Base-by-base conservation (phyloP, 2,329 filamentous ascomycete species). In the Talaromyces verruculosus region DNA sequence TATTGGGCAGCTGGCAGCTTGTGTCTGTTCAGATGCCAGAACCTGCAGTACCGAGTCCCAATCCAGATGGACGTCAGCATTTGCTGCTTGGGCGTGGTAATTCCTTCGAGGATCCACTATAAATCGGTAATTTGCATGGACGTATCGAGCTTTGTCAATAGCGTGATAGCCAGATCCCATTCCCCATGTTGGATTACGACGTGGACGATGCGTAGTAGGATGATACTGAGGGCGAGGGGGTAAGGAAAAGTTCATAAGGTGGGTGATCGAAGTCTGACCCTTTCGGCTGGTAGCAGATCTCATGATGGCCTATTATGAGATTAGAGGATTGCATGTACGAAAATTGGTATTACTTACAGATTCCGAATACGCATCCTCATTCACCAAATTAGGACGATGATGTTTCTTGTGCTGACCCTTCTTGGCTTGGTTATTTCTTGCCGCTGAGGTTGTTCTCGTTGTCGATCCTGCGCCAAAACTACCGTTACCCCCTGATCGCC, bases 91-190 rank as follows among this genome's bases (percentile, higher is more conserved):
- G 5, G 87, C 85, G 67, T 87, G 85, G 76, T 98, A 99, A 73
- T 89, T 87, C 66, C 88, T 89, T 65, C 87, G 85, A 3, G 95
- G 94, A 67, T 92, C 89, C 61, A 99, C 93, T 67, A 99, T 90
- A 77, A 99, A 99, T 65, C 95, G 90, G 76, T 99, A 99, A 78
- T 99, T 99, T 69, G 95, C 93, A 77, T 99, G 93, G 17, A 99
- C 89, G 71, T 92, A 93, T 82, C 89, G 90, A 66, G 93, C 91
- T 81, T 98, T 98, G 78, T 99, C 95, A 51, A 89, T 87, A 15
- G 92, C 88, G 78, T 97, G 93, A 77, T 97, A 91, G 30, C 93
- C 93, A 41, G 93, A 97, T 3, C 93, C 92, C 47, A 91, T 83
- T 0, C 92, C 92, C 90, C 91, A 96, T 1, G 89, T 90, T 53